Evolutionary conservation across 176 grass and related monocot genomes (phyloP).

Genomic region (Phoenix roebelenii): DNA sequence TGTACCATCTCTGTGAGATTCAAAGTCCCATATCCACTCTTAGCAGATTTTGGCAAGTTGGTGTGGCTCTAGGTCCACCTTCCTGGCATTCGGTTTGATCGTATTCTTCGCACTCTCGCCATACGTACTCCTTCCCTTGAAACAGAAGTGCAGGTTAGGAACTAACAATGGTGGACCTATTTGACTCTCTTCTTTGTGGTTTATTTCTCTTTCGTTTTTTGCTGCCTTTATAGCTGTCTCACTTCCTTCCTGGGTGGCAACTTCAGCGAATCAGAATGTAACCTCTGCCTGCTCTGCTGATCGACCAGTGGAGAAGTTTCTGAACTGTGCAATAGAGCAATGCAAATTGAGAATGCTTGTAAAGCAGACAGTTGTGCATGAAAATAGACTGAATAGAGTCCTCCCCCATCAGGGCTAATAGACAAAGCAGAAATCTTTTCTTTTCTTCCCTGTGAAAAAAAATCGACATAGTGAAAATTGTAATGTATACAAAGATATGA

Average conservation of each 20-base stretch:
- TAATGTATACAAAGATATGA: neutral
- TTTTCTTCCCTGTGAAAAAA: slow-evolving; percentile 68
- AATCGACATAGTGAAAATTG: slow-evolving; percentile 1
- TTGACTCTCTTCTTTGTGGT: slow-evolving; percentile 28
- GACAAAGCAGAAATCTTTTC: slow-evolving; percentile 57
- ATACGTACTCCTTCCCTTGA: slow-evolving; percentile 76
- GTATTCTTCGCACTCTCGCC: neutral
- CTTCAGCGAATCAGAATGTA: slow-evolving; percentile 69
- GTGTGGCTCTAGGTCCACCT: too few species aligned
- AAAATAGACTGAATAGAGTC: slow-evolving; percentile 67
- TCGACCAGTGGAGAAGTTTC: slow-evolving; percentile 43
- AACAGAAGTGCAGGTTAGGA: slow-evolving; percentile 58
- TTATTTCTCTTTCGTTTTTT: slow-evolving; percentile 58
- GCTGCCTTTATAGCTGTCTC: slow-evolving; percentile 35
- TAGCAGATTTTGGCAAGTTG: too few species aligned
- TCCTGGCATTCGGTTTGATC: too few species aligned
- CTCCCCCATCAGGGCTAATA: slow-evolving; percentile 45
- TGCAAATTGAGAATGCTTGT: slow-evolving; percentile 83
- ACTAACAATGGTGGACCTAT: slow-evolving; percentile 42
- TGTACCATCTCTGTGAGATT: too few species aligned
- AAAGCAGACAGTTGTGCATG: slow-evolving; percentile 63
- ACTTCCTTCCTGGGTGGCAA: slow-evolving; percentile 79
- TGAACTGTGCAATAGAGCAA: slow-evolving; percentile 72
- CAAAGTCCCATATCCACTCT: too few species aligned
- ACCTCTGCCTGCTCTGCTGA: slow-evolving; percentile 57